phyloP scores from a whole-genome alignment of 2,329 filamentous ascomycete genomes.

The Chaetothyriales sp. region DNA sequence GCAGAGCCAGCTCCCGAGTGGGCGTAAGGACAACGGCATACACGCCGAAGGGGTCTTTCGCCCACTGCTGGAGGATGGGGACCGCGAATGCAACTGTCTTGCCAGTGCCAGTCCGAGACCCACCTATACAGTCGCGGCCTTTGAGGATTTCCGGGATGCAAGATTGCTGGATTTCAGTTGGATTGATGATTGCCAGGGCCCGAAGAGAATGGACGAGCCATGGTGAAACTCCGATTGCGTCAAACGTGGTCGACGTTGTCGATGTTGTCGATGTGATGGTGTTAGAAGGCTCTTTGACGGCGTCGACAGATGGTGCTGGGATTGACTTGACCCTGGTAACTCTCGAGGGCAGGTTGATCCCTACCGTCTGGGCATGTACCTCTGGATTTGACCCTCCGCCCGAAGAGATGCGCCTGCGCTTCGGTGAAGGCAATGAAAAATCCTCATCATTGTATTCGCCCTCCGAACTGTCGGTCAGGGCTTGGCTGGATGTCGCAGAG shows the following conservation, averaged over 20 bases:
- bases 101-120: conserved; percentile 85
- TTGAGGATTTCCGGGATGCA: conserved; percentile 88
- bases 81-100: conserved; percentile 95
- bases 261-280: not conserved
- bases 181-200: conserved; percentile 67
- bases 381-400: not conserved
- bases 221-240: conserved; percentile 57
- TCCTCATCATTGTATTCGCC: conserved; percentile 1
- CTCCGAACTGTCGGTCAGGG: not conserved
- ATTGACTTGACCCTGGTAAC: not conserved
- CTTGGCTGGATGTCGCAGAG: not conserved
- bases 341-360: not conserved
- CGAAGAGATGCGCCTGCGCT: conserved; percentile 14
- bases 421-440: conserved; percentile 10
- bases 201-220: conserved; percentile 77
- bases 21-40: conserved; percentile 83
- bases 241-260: conserved; percentile 43
- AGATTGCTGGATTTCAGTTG: conserved; percentile 82
- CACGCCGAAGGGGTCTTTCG: conserved; percentile 80
- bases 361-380: not conserved
- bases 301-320: not conserved
- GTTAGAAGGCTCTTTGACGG: not conserved
- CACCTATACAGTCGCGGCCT: conserved; percentile 87
- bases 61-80: conserved; percentile 87
- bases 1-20: conserved; percentile 80